Evolutionary conservation across 1,284 basidiomycete species (phyloP), one percentile per base, ranked within the genome.

Genomic region (Phenoliferia sp.): DNA sequence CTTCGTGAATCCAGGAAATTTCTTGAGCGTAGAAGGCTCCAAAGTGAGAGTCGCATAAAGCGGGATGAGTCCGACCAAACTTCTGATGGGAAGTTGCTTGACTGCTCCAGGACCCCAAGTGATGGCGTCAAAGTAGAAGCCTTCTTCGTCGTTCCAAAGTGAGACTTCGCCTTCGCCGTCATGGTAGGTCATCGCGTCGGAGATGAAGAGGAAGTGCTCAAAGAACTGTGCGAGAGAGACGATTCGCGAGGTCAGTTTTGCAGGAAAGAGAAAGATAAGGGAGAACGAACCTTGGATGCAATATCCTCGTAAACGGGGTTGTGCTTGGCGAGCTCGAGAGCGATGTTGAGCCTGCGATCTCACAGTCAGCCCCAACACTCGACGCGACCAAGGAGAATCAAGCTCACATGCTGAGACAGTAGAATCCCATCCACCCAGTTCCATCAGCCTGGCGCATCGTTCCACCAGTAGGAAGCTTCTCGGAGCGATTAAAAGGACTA

Each of bases 341-440:
- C 94, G 80, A 99, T 98, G 80, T 90, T 95, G 78, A 99, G 82
- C 90, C 90, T 92, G 67, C 64, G 69, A 62, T 44, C 7, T 9
- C 4, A n/a, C n/a, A 17, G 58, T 63, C 36, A 64, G 62, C 7
- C 6, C 19, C 33, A 3, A 28, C 22, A 15, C 17, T 10, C 44
- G 15, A n/a, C 6, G 56, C 19, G 28, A 16, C 17, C 1, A 17
- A n/a, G 6, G 29, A 19, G 4, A 19, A 22, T 89, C 94, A 97
- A 97, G 77, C 95, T 95, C 69, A 90, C 94, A 98, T 98, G 77
- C 95, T 95, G 69, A 98, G 81, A 74, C 88, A 92, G 79, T 95
- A 99, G 83, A 98, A 98, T 33, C 92, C 94, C 95, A 99, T 99
- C 95, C 95, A 98, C 0, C 94, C 92, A 6, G 95, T 98, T 22